Percentiles rank a stretch among this genome's conserved stretches.
Evolutionary conservation across 2,329 filamentous ascomycete genomes (phyloP).

Genomic region (Periconia sp.): DNA sequence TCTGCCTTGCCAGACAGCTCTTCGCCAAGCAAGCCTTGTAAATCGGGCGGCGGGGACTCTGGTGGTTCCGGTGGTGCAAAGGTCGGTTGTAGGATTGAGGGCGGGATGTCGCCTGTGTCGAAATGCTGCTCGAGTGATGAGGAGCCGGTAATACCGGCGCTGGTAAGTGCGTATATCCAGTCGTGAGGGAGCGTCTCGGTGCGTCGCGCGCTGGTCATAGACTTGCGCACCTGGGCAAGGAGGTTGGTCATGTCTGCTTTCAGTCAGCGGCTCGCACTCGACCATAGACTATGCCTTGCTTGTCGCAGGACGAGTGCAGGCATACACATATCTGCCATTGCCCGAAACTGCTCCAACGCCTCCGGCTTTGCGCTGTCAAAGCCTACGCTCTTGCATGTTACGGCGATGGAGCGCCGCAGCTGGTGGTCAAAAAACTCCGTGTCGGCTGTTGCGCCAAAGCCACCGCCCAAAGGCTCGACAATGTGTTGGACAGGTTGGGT

Average conservation of each 20-base stretch:
- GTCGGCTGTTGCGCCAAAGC: conserved; percentile 40
- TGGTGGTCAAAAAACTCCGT: conserved; percentile 61
- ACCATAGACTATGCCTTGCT: conserved; percentile 4
- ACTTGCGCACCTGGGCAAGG: conserved; percentile 59
- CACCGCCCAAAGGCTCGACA: conserved; percentile 42
- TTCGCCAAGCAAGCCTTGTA: conserved; percentile 58
- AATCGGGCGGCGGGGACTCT: conserved; percentile 49
- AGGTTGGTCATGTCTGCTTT: conserved; percentile 61
- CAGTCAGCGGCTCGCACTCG: conserved; percentile 21
- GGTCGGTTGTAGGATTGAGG: conserved; percentile 44
- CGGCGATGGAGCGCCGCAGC: conserved; percentile 61
- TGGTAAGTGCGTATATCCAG: conserved; percentile 61
- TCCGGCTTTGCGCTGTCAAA: conserved; percentile 62
- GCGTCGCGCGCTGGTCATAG: conserved; percentile 64
- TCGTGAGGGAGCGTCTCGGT: conserved; percentile 63
- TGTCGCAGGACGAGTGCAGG: conserved; percentile 23
- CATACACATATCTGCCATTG: conserved; percentile 65
- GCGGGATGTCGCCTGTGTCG: conserved; percentile 45
- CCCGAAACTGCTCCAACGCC: conserved; percentile 63
- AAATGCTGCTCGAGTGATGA: conserved; percentile 50
- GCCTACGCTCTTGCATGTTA: conserved; percentile 58
- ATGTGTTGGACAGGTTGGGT: conserved; percentile 41
- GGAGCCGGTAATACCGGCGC: conserved; percentile 46
- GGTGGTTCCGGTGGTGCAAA: conserved; percentile 50
- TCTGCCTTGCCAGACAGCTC: conserved; percentile 56